Evolutionary conservation across 1,284 basidiomycete genomes (phyloP), one percentile per base, ranked within the genome.

Genomic region (Apiotrichum akiyoshidainum): DNA sequence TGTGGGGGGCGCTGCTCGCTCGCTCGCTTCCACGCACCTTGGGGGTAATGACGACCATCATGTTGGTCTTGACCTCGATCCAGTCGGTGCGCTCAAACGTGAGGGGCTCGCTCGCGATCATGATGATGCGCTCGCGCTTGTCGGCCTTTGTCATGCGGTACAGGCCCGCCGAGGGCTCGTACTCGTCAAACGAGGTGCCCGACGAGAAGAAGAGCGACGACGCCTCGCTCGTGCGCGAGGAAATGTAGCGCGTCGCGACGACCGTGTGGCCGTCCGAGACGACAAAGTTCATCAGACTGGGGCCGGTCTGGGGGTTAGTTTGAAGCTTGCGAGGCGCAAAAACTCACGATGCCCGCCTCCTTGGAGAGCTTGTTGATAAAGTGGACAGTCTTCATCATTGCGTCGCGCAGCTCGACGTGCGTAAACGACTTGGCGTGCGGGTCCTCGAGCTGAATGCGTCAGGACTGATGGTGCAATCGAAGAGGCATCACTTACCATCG

Each of bases 91-190:
- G 46, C 68, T 98, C 94, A 68, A 95, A 96, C 0, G 93, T 96
- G 49, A 96, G 78, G 2, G 93, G 93, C 70, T 96, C 93, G 67
- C 88, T 90, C 5, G 90, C 90, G 74, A 95, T 87, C 86, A 96
- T 88, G 69, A 95, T 92, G 69, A 96, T 92, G 67, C 91, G 73
- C 62, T 78, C 77, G 60, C 95, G 83, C 79, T 96, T 97, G 79
- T 98, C 95, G 41, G 87, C 86, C 77, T 98, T 99, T 21, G 88
- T 88, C 93, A 96, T 97, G 70, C 87, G 86, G 76, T 95, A 95
- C 74, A 94, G 86, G 19, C 90, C 90, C 2, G 58, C 61, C 9
- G 90, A 89, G 14, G 78, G 85, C 33, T 87, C 85, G 69, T 90
- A 92, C 78, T 97, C 92, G 66, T 90, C 92, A 71, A 98, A 99